phyloP scores from a whole-genome alignment of 805 yeast genomes.

The Blastobotrys peoriensis region DNA sequence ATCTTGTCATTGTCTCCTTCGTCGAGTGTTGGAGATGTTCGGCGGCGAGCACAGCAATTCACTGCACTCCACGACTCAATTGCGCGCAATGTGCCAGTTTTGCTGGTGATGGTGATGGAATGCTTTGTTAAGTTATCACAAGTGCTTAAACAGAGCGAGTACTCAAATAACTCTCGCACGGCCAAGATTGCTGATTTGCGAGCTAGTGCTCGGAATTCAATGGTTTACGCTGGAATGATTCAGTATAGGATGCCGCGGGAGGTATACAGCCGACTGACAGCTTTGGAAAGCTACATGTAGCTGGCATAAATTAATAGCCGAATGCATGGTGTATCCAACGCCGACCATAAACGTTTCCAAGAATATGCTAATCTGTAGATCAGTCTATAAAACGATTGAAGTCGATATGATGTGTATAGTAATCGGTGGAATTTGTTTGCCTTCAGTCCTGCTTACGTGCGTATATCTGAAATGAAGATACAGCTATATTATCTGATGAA shows the following conservation, averaged over 20 bases:
- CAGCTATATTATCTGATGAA: too few relatives aligned
- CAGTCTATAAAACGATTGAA: too few relatives aligned
- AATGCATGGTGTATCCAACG: too few relatives aligned
- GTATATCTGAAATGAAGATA: too few relatives aligned
- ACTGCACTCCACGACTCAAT: conserved; percentile 60
- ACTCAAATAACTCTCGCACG: conserved; percentile 41
- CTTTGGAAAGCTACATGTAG: conserved; percentile 40
- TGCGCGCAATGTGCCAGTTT: conserved; percentile 70
- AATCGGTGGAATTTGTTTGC: too few relatives aligned
- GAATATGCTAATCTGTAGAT: too few relatives aligned
- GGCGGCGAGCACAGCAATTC: conserved; percentile 65
- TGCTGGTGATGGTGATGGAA: conserved; percentile 76
- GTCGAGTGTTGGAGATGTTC: conserved; percentile 46
- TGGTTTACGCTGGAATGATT: conserved; percentile 70
- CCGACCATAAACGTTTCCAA: too few relatives aligned
- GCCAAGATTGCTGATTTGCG: conserved; percentile 51
- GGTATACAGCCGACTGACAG: conserved; percentile 63
- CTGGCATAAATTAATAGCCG: conserved; percentile 2
- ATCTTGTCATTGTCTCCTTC: conserved; percentile 54
- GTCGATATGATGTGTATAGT: too few relatives aligned
- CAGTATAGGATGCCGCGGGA: conserved; percentile 39
- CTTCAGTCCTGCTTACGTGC: too few relatives aligned
- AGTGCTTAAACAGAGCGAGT: conserved; percentile 31
- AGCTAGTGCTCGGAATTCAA: conserved; percentile 73
- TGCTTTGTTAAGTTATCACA: conserved; percentile 56